These are phyloP conservation scores for Dendrocalamus latiflorus DNA, from an alignment of 202 grass and related monocot genomes.

Conservation along the genomic window DNA sequence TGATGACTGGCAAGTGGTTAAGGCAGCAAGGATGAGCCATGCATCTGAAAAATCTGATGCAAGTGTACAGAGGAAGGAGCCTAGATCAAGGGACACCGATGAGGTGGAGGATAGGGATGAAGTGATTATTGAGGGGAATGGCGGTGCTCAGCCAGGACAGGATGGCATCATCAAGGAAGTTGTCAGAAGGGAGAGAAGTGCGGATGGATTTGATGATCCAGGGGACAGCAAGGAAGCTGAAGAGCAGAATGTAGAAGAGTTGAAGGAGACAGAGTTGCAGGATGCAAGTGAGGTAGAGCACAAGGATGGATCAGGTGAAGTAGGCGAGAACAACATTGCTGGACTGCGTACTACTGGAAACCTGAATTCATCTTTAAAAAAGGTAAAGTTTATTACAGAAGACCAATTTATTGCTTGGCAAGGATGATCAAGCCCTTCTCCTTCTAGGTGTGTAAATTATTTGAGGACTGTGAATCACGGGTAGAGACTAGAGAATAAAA, in stretches of 20 bases:
- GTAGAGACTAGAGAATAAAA: not conserved
- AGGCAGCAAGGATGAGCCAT: not conserved
- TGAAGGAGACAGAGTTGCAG: not conserved
- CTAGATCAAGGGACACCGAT: not conserved
- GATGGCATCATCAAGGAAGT: conserved; percentile 15
- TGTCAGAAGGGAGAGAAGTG: not conserved
- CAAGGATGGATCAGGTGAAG: not conserved
- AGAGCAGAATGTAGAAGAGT: not conserved
- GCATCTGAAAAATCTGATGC: not conserved
- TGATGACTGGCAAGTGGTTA: conserved; percentile 37
- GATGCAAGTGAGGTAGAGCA: not conserved
- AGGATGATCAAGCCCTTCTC: not conserved
- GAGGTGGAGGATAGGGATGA: not conserved
- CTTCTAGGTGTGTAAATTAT: not conserved
- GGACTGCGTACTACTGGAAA: not conserved
- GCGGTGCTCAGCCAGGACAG: not conserved
- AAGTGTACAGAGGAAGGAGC: not conserved
- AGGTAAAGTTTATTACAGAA: conserved; percentile 22
- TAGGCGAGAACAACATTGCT: not conserved
- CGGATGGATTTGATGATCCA: not conserved
- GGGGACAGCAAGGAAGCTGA: not conserved
- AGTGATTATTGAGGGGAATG: conserved; percentile 3
- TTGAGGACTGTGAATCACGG: not conserved
- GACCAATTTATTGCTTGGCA: too few species aligned
- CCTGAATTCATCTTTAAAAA: not conserved